Evolutionary conservation across 2,329 filamentous ascomycete species (phyloP), one percentile per base, ranked within the genome.

Genomic region (Pyrenochaeta sp.): DNA sequence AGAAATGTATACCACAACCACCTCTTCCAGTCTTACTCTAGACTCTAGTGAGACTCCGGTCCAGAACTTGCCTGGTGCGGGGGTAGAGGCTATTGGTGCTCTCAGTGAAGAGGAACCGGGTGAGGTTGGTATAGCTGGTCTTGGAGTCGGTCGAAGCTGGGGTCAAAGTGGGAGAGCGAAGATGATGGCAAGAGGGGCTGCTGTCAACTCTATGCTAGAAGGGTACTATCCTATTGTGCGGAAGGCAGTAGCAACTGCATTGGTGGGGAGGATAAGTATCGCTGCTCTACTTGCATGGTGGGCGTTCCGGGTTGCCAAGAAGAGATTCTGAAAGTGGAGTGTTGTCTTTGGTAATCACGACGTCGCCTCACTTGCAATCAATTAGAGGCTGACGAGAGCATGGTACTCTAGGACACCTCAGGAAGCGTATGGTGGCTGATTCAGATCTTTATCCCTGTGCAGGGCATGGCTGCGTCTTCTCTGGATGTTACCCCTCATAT

Each of bases 201-300:
- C 74, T 7, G 76, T 80, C 3, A 72, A 76, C 27, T 73, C 72
- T 0, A 72, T 80, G 71, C 60, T 81, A 5, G 76, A 80, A 53
- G 78, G 78, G 9, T 81, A 81, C 45, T 80, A 80, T 59, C 75
- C 77, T 32, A 71, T 79, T 44, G 72, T 81, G 13, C 65, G 76
- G 39, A 71, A 63, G 52, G 76, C 77, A 3, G 76, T 81, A 3
- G 69, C 71, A 11, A 60, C 73, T 8, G 71, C 75, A 7, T 54
- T 79, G 37, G 51, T 72, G 1, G 72, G 69, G 1, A 61, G 76
- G 19, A 44, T 72, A 34, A 41, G 63, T 10, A 37, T 67, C 6
- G 50, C 53, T 9, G 53, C 61, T 22, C 30, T 67, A 14, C 30
- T 62, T 11, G 52, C 53, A 5, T 57, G 54, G 7, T 53, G 50